Conservation (phyloP, 371 early-diverging fungal species). For the Mucor lusitanicus region DNA sequence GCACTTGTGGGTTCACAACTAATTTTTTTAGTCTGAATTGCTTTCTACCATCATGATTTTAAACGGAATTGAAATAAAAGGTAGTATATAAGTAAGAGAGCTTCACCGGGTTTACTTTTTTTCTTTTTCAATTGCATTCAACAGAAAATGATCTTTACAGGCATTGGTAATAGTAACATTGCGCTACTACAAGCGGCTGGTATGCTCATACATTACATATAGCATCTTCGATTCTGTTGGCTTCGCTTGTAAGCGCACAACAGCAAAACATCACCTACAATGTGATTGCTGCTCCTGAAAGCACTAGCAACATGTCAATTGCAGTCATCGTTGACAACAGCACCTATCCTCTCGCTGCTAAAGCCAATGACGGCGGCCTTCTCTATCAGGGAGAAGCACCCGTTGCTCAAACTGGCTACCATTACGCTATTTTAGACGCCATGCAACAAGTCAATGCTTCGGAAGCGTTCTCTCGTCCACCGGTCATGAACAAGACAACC, state of each 20-base stretch:
- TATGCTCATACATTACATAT: not conserved
- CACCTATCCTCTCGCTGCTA: not conserved
- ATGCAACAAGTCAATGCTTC: not conserved
- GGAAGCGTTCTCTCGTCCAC: conserved; percentile 11
- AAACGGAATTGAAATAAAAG: too few species aligned
- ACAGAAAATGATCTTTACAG: not conserved
- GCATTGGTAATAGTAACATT: not conserved
- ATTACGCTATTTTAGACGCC: conserved; percentile 8
- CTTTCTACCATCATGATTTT: too few species aligned
- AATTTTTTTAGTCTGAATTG: too few species aligned
- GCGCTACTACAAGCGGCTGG: too few species aligned
- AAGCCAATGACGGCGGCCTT: not conserved
- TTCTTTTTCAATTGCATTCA: too few species aligned
- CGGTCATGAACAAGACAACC: not conserved
- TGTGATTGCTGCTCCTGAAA: conserved; percentile 4
- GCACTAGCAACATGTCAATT: not conserved
- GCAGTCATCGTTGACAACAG: conserved; percentile 12
- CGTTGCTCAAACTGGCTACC: conserved; percentile 7
- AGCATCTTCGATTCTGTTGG: not conserved
- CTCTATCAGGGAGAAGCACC: conserved; percentile 20
- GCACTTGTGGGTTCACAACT: too few species aligned
- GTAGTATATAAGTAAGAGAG: too few species aligned
- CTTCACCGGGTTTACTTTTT: too few species aligned
- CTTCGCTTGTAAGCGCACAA: not conserved
- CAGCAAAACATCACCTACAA: conserved; percentile 10